Percentiles rank a stretch among this genome's conserved stretches.
Evolutionary conservation across 148 eudicot species (phyloP).

Genomic region (Chenopodium quinoa): DNA sequence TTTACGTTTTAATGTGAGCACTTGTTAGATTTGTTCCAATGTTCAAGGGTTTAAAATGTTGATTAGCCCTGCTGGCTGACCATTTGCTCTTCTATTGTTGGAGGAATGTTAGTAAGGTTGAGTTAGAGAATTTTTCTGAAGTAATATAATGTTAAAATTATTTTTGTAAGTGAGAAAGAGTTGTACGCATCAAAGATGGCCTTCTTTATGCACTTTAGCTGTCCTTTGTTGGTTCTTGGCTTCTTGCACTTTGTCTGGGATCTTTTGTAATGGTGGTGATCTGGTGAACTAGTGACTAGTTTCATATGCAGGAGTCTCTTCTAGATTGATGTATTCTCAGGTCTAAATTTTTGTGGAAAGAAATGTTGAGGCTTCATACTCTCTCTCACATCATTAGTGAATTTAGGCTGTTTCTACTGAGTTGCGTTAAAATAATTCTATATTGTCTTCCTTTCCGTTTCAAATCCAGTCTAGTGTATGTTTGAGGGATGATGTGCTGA

Average conservation of each 20-base stretch:
- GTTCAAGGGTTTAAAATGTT: neutral
- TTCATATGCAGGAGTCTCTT: too few relatives aligned
- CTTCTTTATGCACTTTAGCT: neutral
- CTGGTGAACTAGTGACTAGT: too few relatives aligned
- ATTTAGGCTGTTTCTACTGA: neutral
- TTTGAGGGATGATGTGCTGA: too few relatives aligned
- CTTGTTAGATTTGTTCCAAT: too few relatives aligned
- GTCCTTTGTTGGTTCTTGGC: neutral
- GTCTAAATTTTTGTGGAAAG: neutral
- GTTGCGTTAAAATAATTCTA: neutral
- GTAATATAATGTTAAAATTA: neutral
- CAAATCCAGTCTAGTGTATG: neutral
- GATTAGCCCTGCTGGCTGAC: neutral
- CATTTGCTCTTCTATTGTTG: neutral
- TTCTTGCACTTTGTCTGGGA: neutral
- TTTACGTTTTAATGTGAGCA: too few relatives aligned
- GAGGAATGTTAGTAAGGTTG: neutral
- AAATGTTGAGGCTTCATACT: neutral
- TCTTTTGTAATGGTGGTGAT: too few relatives aligned
- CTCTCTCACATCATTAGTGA: neutral
- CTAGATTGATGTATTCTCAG: neutral
- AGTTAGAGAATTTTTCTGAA: neutral
- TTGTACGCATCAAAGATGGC: neutral
- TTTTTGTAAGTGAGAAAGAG: neutral
- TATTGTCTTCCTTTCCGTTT: neutral